A percentile compares a stretch with the other conserved stretches of the same genome.
Evolutionary conservation across 2,329 filamentous ascomycete genomes (phyloP).

Genomic region (Talaromyces marneffei): DNA sequence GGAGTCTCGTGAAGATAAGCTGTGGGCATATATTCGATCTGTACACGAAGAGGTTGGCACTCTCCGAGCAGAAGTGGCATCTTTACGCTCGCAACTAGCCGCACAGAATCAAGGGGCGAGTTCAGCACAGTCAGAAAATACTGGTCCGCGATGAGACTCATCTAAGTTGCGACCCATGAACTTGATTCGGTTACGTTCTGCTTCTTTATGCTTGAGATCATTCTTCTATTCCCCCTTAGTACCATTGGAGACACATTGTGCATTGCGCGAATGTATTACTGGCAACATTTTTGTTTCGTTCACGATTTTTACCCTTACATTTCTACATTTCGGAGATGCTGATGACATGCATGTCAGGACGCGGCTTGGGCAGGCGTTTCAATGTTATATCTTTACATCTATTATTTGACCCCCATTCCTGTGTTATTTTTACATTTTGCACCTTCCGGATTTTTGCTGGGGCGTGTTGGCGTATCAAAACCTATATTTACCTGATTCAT

Average conservation of each 20-base stretch:
- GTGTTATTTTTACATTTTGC: not conserved
- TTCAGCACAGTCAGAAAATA: not conserved
- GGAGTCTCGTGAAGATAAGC: conserved; percentile 33
- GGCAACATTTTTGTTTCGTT: not conserved
- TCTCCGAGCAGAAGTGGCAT: conserved; percentile 38
- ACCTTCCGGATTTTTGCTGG: not conserved
- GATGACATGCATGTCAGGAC: conserved; percentile 10
- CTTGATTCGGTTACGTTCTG: not conserved
- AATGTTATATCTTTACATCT: not conserved
- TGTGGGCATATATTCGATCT: conserved; percentile 41
- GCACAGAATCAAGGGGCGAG: conserved; percentile 15
- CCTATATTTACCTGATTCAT: not conserved
- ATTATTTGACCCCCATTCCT: not conserved
- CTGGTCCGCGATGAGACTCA: conserved; percentile 1
- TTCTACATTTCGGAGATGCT: conserved; percentile 8
- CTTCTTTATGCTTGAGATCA: not conserved
- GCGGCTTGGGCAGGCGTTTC: conserved; percentile 11
- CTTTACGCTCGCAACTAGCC: conserved; percentile 36
- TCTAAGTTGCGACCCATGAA: not conserved
- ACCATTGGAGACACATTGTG: not conserved
- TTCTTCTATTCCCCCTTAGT: not conserved
- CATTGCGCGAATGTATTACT: conserved; percentile 4
- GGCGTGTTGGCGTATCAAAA: conserved; percentile 12
- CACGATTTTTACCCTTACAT: not conserved
- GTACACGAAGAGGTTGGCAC: conserved; percentile 38